Evolutionary conservation across 768 basidiomycete genomes (phyloP).

Genomic region (Chiua virens): DNA sequence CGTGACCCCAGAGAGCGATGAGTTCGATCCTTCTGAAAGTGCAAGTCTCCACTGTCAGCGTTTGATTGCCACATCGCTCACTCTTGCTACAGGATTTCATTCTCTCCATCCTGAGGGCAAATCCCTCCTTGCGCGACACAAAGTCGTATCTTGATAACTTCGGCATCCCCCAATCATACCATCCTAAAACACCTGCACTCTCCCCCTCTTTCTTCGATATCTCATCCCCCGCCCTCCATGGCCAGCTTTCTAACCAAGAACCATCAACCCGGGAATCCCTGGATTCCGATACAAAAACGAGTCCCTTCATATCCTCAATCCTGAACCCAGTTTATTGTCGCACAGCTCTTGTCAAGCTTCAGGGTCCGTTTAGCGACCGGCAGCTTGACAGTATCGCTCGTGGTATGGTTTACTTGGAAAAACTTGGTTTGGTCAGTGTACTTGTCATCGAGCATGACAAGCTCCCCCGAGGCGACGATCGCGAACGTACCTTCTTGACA

Average conservation of each 20-base stretch:
- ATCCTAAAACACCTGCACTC: conserved; percentile 23
- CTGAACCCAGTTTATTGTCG: conserved; percentile 82
- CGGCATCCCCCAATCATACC: conserved; percentile 56
- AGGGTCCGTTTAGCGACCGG: conserved; percentile 90
- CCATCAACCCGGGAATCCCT: conserved; percentile 26
- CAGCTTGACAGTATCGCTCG: conserved; percentile 93
- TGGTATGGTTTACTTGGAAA: conserved; percentile 94
- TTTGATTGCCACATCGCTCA: conserved; percentile 5
- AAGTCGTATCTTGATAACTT: conserved; percentile 92
- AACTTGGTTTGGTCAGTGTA: conserved; percentile 92
- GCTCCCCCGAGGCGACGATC: conserved; percentile 62
- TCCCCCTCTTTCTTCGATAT: conserved; percentile 23
- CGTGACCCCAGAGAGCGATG: conserved; percentile 20
- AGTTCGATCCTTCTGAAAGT: conserved; percentile 44
- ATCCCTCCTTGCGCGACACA: conserved; percentile 89
- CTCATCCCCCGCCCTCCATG: conserved; percentile 20
- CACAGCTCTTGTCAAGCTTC: conserved; percentile 94
- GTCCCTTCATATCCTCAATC: conserved; percentile 66
- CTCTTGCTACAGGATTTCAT: conserved; percentile 79
- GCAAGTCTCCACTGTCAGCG: conserved; percentile 32
- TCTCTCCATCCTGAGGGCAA: conserved; percentile 88
- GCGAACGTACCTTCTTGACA: conserved; percentile 63
- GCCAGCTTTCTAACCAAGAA: not conserved
- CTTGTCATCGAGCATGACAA: conserved; percentile 92
- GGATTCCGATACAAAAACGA: conserved; percentile 38